Conservation (phyloP, 805 yeast genomes). For the Wickerhamomyces alni region DNA sequence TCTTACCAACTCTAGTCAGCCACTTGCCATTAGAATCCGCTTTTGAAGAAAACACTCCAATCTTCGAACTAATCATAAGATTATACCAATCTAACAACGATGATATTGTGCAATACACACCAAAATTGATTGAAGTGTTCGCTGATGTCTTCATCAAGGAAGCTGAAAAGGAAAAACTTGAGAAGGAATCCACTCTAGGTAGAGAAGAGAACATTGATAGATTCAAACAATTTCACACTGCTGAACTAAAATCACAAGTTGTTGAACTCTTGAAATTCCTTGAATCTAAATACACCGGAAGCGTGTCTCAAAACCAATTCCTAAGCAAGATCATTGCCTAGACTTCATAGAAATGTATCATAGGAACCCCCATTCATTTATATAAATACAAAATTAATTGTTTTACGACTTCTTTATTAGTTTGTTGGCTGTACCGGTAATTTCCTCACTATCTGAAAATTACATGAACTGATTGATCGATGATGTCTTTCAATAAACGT, state of each 20-base stretch:
- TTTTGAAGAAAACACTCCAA: constrained; percentile 88
- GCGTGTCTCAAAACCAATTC: constrained; percentile 42
- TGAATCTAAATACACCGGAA: constrained; percentile 58
- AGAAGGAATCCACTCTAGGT: constrained; percentile 72
- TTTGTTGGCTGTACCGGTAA: too few species aligned
- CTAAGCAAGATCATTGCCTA: constrained; percentile 27
- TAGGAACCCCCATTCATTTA: neutral
- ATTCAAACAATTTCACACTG: constrained; percentile 71
- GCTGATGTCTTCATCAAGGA: constrained; percentile 71
- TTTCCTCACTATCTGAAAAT: too few species aligned
- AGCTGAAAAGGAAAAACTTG: constrained; percentile 62
- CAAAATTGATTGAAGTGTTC: constrained; percentile 60
- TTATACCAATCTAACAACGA: constrained; percentile 62
- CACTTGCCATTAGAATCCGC: constrained; percentile 87
- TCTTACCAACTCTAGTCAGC: constrained; percentile 65
- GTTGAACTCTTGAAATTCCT: constrained; percentile 67
- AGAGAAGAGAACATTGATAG: constrained; percentile 79
- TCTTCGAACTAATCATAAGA: constrained; percentile 69
- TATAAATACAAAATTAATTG: too few species aligned
- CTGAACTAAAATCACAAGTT: constrained; percentile 58
- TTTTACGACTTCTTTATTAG: too few species aligned
- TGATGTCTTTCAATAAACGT: too few species aligned
- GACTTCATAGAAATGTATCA: too few species aligned
- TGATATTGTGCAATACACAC: constrained; percentile 47
- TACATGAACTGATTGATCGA: too few species aligned